Evolutionary conservation across 208 protist genomes (phyloP).

Genomic region (Leishmania tarentolae): DNA sequence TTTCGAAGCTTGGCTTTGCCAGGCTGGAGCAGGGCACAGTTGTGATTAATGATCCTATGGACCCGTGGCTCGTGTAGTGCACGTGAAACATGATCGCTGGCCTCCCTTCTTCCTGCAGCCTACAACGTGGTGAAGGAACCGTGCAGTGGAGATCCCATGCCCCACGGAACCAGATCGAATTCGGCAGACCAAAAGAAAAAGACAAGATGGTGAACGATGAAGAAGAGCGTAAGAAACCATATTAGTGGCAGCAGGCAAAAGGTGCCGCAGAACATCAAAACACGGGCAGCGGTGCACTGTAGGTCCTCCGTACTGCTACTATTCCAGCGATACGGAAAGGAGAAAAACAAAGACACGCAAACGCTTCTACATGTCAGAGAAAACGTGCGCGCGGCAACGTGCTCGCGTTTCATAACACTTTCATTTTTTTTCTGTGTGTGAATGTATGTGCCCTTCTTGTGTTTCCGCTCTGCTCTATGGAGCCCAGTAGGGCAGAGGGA

Average conservation of each 20-base stretch:
- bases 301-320: neutral
- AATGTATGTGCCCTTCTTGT: too few species aligned
- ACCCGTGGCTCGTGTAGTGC: neutral
- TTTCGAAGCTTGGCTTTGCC: neutral
- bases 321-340: neutral
- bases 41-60: neutral
- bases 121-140: neutral
- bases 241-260: neutral
- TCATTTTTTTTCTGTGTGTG: neutral
- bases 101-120: neutral
- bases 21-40: neutral
- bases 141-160: neutral
- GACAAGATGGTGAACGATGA: neutral
- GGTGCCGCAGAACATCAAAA: neutral
- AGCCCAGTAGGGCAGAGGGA: neutral
- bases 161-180: neutral
- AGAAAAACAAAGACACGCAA: neutral
- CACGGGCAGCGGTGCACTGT: neutral
- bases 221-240: neutral
- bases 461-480: too few species aligned
- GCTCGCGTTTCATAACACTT: neutral
- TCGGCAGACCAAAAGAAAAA: neutral
- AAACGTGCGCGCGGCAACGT: neutral
- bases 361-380: neutral
- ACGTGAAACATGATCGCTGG: neutral